These are phyloP conservation scores for Colletotrichum trifolii DNA, from an alignment of 2,329 filamentous ascomycete species.

Conservation along the genomic window DNA sequence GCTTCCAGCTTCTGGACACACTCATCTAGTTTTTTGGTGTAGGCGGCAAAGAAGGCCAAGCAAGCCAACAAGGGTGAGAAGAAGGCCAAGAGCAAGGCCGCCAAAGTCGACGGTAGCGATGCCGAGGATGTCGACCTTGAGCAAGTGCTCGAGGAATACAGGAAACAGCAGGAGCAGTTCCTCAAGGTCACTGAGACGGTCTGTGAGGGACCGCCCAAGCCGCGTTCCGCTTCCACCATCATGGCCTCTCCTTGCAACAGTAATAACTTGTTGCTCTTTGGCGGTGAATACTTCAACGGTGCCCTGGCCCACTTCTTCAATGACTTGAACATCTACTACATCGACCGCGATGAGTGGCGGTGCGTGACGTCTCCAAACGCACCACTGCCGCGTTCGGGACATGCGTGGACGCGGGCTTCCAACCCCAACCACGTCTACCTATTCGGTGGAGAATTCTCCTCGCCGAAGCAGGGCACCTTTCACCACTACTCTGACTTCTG, in stretches of 20 bases:
- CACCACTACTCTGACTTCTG: conserved; percentile 99
- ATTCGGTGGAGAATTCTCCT: conserved; percentile 96
- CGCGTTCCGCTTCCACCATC: conserved; percentile 83
- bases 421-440: conserved; percentile 89
- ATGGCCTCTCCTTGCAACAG: conserved; percentile 86
- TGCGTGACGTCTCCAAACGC: conserved; percentile 91
- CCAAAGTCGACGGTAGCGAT: conserved; percentile 84
- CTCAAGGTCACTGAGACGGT: conserved; percentile 90
- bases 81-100: conserved; percentile 77
- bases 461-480: conserved; percentile 96
- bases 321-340: conserved; percentile 76
- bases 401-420: conserved; percentile 92
- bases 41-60: conserved; percentile 77
- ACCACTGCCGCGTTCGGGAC: conserved; percentile 88
- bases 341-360: conserved; percentile 90
- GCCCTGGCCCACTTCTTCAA: conserved; percentile 80
- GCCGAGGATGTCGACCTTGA: conserved; percentile 94
- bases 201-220: conserved; percentile 76
- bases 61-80: conserved; percentile 92
- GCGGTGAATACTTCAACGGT: conserved; percentile 96
- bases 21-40: conserved; percentile 39
- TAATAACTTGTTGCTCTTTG: conserved; percentile 91
- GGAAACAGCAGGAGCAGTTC: conserved; percentile 91
- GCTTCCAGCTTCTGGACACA: conserved; percentile 24
- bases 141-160: conserved; percentile 91